These are phyloP conservation scores for Coemansia sp. DNA, from an alignment of 192 early-diverging fungal genomes.

Conservation along the genomic window DNA sequence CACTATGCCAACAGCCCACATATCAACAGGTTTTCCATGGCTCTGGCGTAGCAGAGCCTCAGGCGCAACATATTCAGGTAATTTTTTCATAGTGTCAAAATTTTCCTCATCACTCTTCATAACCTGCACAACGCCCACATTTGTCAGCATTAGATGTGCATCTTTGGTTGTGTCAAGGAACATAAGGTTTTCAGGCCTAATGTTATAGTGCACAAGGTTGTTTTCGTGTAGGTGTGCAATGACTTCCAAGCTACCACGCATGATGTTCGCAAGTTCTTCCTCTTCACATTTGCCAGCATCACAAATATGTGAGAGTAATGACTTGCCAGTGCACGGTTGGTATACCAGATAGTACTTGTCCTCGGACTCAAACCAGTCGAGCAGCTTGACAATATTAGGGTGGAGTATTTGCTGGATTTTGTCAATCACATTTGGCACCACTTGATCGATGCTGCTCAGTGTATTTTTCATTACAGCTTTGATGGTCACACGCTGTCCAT, in stretches of 20 bases:
- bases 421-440: slow-evolving; percentile 91
- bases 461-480: slow-evolving; percentile 89
- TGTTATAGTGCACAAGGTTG: slow-evolving; percentile 80
- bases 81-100: slow-evolving; percentile 78
- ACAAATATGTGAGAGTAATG: slow-evolving; percentile 81
- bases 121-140: slow-evolving; percentile 78
- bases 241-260: slow-evolving; percentile 69
- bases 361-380: slow-evolving; percentile 68
- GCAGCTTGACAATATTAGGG: slow-evolving; percentile 82
- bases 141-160: slow-evolving; percentile 77
- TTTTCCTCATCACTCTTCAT: slow-evolving; percentile 65
- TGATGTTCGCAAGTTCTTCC: slow-evolving; percentile 70
- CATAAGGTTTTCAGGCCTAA: slow-evolving; percentile 87
- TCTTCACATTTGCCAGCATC: slow-evolving; percentile 78
- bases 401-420: slow-evolving; percentile 80
- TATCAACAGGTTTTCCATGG: slow-evolving; percentile 87
- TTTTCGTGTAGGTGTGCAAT: slow-evolving; percentile 83
- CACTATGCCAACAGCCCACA: slow-evolving; percentile 93
- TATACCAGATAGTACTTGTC: slow-evolving; percentile 75
- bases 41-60: slow-evolving; percentile 79
- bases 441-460: slow-evolving; percentile 74
- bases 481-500: slow-evolving; percentile 76
- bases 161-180: slow-evolving; percentile 62
- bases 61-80: slow-evolving; percentile 80
- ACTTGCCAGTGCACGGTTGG: slow-evolving; percentile 79